Base-by-base conservation (phyloP, 2,329 filamentous ascomycete species). In the Davidsoniella neocaledoniae region DNA sequence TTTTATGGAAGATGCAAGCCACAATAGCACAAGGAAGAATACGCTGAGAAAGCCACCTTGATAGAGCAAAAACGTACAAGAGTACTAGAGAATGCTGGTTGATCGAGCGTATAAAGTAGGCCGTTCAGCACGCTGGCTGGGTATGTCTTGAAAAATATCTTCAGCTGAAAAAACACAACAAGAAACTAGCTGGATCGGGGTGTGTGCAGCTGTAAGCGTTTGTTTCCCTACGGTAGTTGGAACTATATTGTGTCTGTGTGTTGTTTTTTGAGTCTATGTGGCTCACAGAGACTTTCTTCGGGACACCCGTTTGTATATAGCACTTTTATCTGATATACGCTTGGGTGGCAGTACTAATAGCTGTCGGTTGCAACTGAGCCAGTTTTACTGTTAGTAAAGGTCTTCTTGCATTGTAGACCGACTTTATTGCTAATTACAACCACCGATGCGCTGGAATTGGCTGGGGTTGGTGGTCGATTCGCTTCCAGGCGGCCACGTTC, bases 401-500 rank as follows among this genome's bases (percentile, higher is more conserved):
- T 21, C 26, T 37, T 12, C 26, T 33, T 33, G 26, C 26, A 12
- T 33, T 10, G 26, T 33, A 33, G 26, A 33, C 26, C 26, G 26
- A 33, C 26, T 33, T 33, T 33, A 33, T 8, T 33, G 37, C 23
- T 29, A 38, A 39, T 6, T 33, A 38, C 33, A 25, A 29, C 19
- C 14, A 38, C 44, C 36, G 44, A 37, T 38, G 44, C 14, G 44
- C 44, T 46, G 25, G 36, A 39, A 39, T 46, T 9, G 16, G n/a
- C 17, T 29, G 17, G 38, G 33, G 19, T 38, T 14, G 44, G 33
- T 38, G 38, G 44, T 6, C 21, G 21, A 39, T 39, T 46, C 44
- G 44, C 44, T 39, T 46, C 29, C 16, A 46, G 33, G 36, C 44
- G 44, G 44, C 44, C 44, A 46, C 44, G 44, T 46, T 46, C 33